phyloP scores from a whole-genome alignment of 2,329 filamentous ascomycete species.

The Chaetothyriales sp. region DNA sequence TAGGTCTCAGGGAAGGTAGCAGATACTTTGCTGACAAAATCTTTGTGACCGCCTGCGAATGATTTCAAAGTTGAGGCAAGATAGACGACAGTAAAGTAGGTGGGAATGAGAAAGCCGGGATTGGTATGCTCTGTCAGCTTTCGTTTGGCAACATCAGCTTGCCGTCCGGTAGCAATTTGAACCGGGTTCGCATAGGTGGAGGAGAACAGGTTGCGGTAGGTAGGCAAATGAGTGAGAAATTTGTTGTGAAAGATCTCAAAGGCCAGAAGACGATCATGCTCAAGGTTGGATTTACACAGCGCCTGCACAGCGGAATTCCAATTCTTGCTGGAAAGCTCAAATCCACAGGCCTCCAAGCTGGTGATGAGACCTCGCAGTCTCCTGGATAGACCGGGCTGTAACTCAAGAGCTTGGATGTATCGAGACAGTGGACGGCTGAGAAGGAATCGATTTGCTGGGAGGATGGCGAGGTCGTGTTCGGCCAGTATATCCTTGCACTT shows the following conservation, averaged over 20 bases:
- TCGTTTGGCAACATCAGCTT: slow-evolving; percentile 21
- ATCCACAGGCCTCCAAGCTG: slow-evolving; percentile 47
- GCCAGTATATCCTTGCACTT: background rate
- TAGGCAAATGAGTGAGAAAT: slow-evolving; percentile 65
- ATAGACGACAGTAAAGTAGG: slow-evolving; percentile 30
- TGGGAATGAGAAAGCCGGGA: slow-evolving; percentile 29
- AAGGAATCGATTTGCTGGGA: slow-evolving; percentile 32
- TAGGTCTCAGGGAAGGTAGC: background rate
- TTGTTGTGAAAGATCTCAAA: slow-evolving; percentile 60
- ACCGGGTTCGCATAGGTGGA: slow-evolving; percentile 8
- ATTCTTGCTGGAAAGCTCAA: slow-evolving; percentile 56
- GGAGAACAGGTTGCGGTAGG: slow-evolving; percentile 41
- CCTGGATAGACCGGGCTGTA: slow-evolving; percentile 27
- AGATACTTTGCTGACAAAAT: background rate
- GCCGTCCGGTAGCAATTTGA: background rate
- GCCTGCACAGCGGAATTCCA: slow-evolving; percentile 66
- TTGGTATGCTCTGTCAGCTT: slow-evolving; percentile 10
- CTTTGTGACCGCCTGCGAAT: background rate
- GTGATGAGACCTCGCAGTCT: slow-evolving; percentile 37
- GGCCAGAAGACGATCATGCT: slow-evolving; percentile 41
- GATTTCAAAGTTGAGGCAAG: slow-evolving; percentile 27
- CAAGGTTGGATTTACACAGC: slow-evolving; percentile 45
- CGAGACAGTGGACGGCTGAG: slow-evolving; percentile 34
- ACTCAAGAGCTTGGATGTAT: slow-evolving; percentile 38
- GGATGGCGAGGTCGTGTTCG: slow-evolving; percentile 11